Evolutionary conservation across 2,329 filamentous ascomycete genomes (phyloP), one percentile per base, ranked within the genome.

Genomic region (Fusarium nodosum): DNA sequence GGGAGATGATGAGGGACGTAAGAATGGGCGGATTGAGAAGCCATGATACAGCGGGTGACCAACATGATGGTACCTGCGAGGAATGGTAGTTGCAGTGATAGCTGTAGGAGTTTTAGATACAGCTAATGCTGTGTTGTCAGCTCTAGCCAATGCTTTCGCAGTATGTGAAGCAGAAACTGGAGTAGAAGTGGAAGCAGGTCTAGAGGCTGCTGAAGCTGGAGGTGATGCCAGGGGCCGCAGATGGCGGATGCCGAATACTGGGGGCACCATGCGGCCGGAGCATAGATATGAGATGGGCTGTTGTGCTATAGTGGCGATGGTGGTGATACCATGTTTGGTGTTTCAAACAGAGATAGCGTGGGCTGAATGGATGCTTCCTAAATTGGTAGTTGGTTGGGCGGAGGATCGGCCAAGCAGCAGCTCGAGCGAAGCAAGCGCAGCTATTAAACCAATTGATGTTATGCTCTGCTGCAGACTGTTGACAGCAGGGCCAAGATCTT

Each of bases 261-360:
- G 69, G 71, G 66, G 56, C 68, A 71, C 72, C 73, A 75, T 75
- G 61, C 64, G 69, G 68, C 38, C 55, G 68, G 68, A 73, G 62
- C 73, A 73, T 75, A 53, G 70, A 73, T 68, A 62, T 64, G 69
- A 66, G 65, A 72, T 74, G 69, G 69, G 72, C 66, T 66, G 64
- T 56, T 62, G 38, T 44, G 41, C 41, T 56, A 55, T 53, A 50
- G 61, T 55, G 47, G 53, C 47, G 66, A 54, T 63, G 54, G 20
- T 60, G 62, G 57, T 52, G 51, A 41, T 48, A 48, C 55, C 45
- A 64, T 58, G 16, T 48, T 46, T 46, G 58, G 57, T 41, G 39
- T 63, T 50, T 65, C 30, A 45, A 51, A 22, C 16, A 45, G 31
- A 56, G 51, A 56, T 38, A 55, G 26, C 31, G 24, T 38, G 61